phyloP scores from a whole-genome alignment of 345 rosid species.

The Murraya paniculata region DNA sequence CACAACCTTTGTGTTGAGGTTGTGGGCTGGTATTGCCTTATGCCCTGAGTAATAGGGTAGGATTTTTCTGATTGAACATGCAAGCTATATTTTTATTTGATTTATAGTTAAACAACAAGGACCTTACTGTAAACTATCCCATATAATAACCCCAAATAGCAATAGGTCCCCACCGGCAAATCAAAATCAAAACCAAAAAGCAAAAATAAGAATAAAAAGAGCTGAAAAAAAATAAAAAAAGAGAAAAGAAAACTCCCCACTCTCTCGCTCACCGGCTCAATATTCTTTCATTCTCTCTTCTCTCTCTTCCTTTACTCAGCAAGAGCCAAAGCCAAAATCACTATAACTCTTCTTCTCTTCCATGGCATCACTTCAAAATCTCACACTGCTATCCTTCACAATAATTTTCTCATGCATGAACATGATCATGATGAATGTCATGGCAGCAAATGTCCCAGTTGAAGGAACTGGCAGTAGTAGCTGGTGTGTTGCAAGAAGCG shows the following conservation, averaged over 20 bases:
- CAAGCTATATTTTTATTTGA: too few species aligned
- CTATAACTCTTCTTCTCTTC: slow-evolving; percentile 25
- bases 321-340: background rate
- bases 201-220: slow-evolving; percentile 4
- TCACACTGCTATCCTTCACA: background rate
- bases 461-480: slow-evolving; percentile 9
- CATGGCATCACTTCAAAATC: slow-evolving; percentile 20
- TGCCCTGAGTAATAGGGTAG: too few species aligned
- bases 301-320: slow-evolving; percentile 14
- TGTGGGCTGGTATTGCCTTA: too few species aligned
- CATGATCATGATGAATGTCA: background rate
- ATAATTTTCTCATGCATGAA: background rate
- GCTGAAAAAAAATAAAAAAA: background rate
- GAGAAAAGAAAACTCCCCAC: slow-evolving; percentile 17
- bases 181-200: background rate
- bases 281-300: background rate
- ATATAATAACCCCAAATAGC: too few species aligned
- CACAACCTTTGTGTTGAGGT: too few species aligned
- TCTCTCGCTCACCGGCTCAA: background rate
- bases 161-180: background rate
- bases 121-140: too few species aligned
- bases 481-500: slow-evolving; percentile 86
- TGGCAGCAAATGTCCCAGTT: background rate
- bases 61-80: too few species aligned
- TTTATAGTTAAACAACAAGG: too few species aligned